A percentile compares a stretch with the other conserved stretches of the same genome.
phyloP scores from a whole-genome alignment of 2,329 filamentous ascomycete species.

The Phialocephala subalpina region DNA sequence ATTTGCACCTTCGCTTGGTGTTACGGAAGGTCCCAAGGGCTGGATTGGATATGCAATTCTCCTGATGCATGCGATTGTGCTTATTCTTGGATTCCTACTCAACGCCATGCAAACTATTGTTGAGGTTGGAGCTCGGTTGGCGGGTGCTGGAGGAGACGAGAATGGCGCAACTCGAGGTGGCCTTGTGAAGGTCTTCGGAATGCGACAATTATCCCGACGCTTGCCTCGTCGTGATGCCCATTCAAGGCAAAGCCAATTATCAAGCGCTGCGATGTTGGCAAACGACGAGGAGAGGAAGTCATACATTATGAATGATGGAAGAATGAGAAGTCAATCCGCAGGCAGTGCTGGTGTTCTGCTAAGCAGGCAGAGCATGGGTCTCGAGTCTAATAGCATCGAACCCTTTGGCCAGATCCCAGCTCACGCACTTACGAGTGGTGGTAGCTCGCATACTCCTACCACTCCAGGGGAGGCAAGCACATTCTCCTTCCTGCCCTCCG shows the following conservation, averaged over 20 bases:
- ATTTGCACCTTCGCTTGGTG: conserved; percentile 84
- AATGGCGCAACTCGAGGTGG: conserved; percentile 79
- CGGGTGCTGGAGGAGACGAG: conserved; percentile 83
- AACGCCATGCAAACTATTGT: conserved; percentile 91
- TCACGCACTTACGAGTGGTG: conserved; percentile 58
- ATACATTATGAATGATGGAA: conserved; percentile 57
- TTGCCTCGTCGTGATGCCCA: conserved; percentile 68
- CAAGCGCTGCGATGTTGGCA: conserved; percentile 81
- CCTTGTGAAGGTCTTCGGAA: conserved; percentile 88
- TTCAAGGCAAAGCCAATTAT: conserved; percentile 82
- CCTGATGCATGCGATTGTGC: conserved; percentile 81
- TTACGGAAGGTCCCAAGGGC: conserved; percentile 81
- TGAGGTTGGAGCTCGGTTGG: conserved; percentile 83
- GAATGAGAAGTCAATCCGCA: conserved; percentile 67
- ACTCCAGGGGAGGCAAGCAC: conserved; percentile 75
- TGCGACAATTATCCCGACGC: conserved; percentile 84
- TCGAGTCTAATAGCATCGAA: conserved; percentile 59
- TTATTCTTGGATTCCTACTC: conserved; percentile 92
- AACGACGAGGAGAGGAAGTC: conserved; percentile 72
- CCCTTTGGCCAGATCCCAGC: conserved; percentile 48
- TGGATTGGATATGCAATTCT: conserved; percentile 97
- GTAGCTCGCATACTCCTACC: conserved; percentile 74
- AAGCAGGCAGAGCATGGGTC: conserved; percentile 60
- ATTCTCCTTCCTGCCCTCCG: conserved; percentile 73
- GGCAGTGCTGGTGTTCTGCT: conserved; percentile 68